Base-by-base conservation (phyloP, 2,329 filamentous ascomycete genomes). In the Zasmidium cellare region DNA sequence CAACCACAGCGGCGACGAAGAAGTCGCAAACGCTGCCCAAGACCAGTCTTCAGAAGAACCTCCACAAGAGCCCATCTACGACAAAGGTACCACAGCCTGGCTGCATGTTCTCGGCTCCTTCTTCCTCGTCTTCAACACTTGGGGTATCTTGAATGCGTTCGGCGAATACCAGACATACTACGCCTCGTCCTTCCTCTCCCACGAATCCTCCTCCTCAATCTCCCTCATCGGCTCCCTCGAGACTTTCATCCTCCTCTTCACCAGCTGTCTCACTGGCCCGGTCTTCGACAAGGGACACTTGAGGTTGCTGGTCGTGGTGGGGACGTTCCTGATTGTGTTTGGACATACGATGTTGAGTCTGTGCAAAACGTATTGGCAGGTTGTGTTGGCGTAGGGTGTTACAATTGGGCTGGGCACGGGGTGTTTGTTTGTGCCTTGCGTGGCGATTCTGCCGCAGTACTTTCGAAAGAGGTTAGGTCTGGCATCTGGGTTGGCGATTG, bases 401-500 rank as follows among this genome's bases (percentile, higher is more conserved):
- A 41, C 44, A 9, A 23, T 57, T n/a, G 58, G 58, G 6, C 3
- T 54, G 9, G 58, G 55, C 3, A 18, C n/a, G 20, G 58, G 58
- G 14, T 49, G 19, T 12, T 31, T 41, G 35, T 41, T 41, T 14
- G 16, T n/a, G 16, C 35, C 35, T 41, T 9, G 46, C 2, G 61
- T 75, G 6, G 70, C 68, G 3, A 63, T 73, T 3, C 62, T 73
- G 16, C 66, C 69, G 11, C 88, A 87, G 58, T 89, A 88, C 62
- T 47, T 47, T 16, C 75, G 75, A 2, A 79, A 71, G 14, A 81
- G 81, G 12, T 77, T 82, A 3, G 80, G 79, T 0, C 72, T 87
- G 2, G 86, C 86, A 1, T 76, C 88, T 9, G 84, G 84, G 0
- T 76, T 86, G 9, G 78, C 78, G 22, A 9, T 16, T 23, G 14